Conservation (phyloP, 1,284 basidiomycete species). For the Pseudozyma sp. region DNA sequence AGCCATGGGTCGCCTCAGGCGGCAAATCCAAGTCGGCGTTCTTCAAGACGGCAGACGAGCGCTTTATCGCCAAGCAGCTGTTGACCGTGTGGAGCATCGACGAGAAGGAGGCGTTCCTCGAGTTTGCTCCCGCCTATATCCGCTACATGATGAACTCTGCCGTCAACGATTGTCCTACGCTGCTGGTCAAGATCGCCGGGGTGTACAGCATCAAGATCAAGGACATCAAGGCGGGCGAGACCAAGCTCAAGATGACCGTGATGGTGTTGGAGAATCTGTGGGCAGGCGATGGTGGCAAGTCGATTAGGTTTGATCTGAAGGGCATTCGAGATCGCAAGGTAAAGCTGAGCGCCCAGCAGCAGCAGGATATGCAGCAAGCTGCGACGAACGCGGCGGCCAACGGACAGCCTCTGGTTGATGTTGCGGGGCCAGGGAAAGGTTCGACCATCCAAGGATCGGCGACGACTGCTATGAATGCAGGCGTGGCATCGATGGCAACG, state of each 20-base stretch:
- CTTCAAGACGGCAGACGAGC: constrained; percentile 58
- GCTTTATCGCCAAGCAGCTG: constrained; percentile 61
- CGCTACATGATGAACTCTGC: constrained; percentile 61
- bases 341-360: constrained; percentile 47
- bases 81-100: constrained; percentile 61
- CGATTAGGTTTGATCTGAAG: constrained; percentile 59
- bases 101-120: constrained; percentile 63
- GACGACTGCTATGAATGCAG: constrained; percentile 25
- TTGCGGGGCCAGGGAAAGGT: constrained; percentile 33
- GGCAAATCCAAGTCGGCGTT: constrained; percentile 61
- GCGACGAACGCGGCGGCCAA: constrained; percentile 16
- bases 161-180: constrained; percentile 54
- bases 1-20: constrained; percentile 53
- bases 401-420: constrained; percentile 25
- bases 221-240: constrained; percentile 53
- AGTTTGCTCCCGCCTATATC: constrained; percentile 62
- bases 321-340: constrained; percentile 60
- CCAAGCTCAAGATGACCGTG: constrained; percentile 60
- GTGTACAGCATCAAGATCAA: constrained; percentile 65
- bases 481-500: constrained; percentile 11
- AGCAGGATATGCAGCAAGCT: constrained; percentile 32
- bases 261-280: constrained; percentile 64
- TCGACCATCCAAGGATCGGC: constrained; percentile 18
- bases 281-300: constrained; percentile 50
- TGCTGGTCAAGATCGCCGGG: constrained; percentile 64